Evolutionary conservation across 1,284 basidiomycete species (phyloP), one percentile per base, ranked within the genome.

Genomic region (Microbotryum intermedium): DNA sequence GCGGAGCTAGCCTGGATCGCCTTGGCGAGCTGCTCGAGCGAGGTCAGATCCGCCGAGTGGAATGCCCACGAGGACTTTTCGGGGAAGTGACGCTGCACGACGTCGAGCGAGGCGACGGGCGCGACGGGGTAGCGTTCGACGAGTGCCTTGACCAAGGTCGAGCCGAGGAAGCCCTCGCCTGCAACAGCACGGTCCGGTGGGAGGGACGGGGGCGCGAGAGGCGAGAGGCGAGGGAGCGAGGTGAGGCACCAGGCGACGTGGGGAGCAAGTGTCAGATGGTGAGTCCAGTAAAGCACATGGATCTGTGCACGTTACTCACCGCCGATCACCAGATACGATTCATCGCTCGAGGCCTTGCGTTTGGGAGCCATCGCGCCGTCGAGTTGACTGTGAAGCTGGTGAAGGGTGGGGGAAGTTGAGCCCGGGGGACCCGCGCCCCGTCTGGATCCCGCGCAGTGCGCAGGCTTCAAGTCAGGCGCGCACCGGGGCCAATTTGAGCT

Each of bases 101-200:
- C 83, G 77, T 95, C 92, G 71, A 95, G 65, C 13, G 69, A 70
- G 42, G 61, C 85, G 6, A 90, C 85, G 0, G 85, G 81, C 18
- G 92, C 88, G 49, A 80, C 76, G 6, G 74, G 74, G 77, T 94
- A 87, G 50, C 90, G 81, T 18, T 82, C 83, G 39, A 87, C 72
- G 44, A 95, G 81, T 53, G 84, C 83, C 72, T 91, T 83, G 44
- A 95, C 89, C 67, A 97, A 88, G 72, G 91, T 88, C 63, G 90
- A 79, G 46, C 92, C 92, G 16, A 97, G 79, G 76, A 97, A 95
- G 11, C 92, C 91, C 71, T 68, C 66, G 50, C 66, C 66, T 68
- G 63, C 50, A 42, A 28, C 28, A 42, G 30, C 21, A 26, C 23
- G 25, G 21, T 18, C 20, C 9, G 49, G 30, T 16, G 21, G 11